Conservation (phyloP, 2,329 filamentous ascomycete species). For the Sporothrix pseudoabietina region DNA sequence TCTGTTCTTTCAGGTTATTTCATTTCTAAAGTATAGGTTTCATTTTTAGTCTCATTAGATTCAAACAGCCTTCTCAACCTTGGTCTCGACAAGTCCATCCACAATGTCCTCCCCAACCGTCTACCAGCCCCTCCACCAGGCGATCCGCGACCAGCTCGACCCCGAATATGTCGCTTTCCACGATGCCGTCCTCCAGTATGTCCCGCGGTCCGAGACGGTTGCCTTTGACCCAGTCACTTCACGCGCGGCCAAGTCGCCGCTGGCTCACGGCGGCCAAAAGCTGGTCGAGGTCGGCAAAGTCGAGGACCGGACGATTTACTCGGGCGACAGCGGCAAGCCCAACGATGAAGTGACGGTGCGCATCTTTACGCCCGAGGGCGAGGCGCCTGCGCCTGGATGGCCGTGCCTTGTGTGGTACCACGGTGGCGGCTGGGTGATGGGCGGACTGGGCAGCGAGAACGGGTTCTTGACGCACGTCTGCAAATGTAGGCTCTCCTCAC, state of each 20-base stretch:
- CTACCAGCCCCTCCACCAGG: conserved; percentile 42
- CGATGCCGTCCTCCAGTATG: conserved; percentile 44
- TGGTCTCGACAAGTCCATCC: not conserved
- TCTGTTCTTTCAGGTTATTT: not conserved
- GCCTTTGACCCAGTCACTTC: conserved; percentile 9
- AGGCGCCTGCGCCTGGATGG: conserved; percentile 51
- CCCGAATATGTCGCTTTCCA: conserved; percentile 46
- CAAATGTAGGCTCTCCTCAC: not conserved
- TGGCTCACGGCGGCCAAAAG: conserved; percentile 26
- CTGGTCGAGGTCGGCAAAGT: conserved; percentile 47
- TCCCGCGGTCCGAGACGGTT: conserved; percentile 40
- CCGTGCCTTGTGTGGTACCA: conserved; percentile 60
- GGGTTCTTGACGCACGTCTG: conserved; percentile 58
- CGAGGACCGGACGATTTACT: conserved; percentile 47
- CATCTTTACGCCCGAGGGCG: conserved; percentile 53
- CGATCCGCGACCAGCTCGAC: conserved; percentile 41
- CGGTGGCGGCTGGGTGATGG: conserved; percentile 61
- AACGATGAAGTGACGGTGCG: conserved; percentile 45
- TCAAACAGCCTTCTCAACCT: not conserved
- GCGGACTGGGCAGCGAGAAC: conserved; percentile 61
- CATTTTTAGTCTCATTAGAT: not conserved
- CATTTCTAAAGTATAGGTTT: not conserved
- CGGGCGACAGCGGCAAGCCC: conserved; percentile 46
- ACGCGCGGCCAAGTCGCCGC: conserved; percentile 21
- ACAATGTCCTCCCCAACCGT: conserved; percentile 16